phyloP scores from a whole-genome alignment of 345 rosid species.

The Citrus inodora region DNA sequence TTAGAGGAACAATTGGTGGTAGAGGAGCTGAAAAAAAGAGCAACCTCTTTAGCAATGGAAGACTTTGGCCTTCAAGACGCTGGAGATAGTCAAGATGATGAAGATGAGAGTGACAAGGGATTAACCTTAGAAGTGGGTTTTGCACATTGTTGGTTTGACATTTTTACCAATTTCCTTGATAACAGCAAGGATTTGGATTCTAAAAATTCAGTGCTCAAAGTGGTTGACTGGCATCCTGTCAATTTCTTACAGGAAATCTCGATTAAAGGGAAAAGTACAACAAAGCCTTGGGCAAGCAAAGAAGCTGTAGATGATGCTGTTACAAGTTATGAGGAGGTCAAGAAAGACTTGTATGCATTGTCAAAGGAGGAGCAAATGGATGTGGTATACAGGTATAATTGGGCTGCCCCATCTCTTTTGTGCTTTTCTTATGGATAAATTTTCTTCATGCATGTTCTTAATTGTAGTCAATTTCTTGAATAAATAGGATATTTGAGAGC shows the following conservation, averaged over 20 bases:
- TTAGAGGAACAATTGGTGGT: conserved; percentile 68
- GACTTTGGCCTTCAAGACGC: conserved; percentile 71
- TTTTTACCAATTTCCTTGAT: background rate
- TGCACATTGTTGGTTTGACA: conserved; percentile 14
- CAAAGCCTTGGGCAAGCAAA: conserved; percentile 21
- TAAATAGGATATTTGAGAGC: background rate
- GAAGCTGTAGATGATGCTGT: conserved; percentile 29
- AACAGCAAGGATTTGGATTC: background rate
- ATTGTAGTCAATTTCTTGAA: background rate
- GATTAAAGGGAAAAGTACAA: conserved; percentile 29
- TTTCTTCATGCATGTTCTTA: background rate
- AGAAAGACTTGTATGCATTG: conserved; percentile 72
- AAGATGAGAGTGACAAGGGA: conserved; percentile 48
- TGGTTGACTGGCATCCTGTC: background rate
- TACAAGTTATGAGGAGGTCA: conserved; percentile 46
- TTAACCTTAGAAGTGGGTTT: conserved; percentile 57
- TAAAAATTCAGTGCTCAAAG: background rate
- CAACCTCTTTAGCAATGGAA: conserved; percentile 45
- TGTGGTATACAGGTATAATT: conserved; percentile 61
- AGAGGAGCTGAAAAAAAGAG: conserved; percentile 46
- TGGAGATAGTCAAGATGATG: background rate
- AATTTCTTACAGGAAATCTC: conserved; percentile 53
- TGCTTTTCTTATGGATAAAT: background rate
- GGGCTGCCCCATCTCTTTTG: background rate
- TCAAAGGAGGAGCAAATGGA: conserved; percentile 90